Conservation (phyloP, 352 stramenopile genomes). For the Globisporangium uncinulatum region DNA sequence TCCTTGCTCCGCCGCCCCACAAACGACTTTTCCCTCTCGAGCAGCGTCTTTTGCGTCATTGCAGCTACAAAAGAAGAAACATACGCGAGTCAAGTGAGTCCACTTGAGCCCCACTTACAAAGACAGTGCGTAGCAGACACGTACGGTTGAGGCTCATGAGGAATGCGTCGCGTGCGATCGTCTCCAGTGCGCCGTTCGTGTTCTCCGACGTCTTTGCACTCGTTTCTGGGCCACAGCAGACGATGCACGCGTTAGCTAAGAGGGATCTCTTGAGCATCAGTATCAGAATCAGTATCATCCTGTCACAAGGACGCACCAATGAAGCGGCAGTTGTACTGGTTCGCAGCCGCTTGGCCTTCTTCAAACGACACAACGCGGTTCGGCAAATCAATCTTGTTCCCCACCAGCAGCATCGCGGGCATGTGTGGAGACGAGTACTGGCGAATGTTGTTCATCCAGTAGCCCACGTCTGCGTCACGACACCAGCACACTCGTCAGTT, state of each 20-base stretch:
- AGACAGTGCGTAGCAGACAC: slow-evolving; percentile 14
- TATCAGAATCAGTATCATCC: not conserved
- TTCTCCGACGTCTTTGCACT: slow-evolving; percentile 88
- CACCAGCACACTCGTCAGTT: slow-evolving; percentile 4
- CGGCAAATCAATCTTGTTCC: slow-evolving; percentile 91
- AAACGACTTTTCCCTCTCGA: slow-evolving; percentile 76
- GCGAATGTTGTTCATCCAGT: slow-evolving; percentile 96
- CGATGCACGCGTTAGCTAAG: not conserved
- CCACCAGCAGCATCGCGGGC: slow-evolving; percentile 83
- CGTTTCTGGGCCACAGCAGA: slow-evolving; percentile 46
- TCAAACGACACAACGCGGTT: slow-evolving; percentile 76
- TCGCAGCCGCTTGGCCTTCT: slow-evolving; percentile 72
- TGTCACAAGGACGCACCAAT: slow-evolving; percentile 53
- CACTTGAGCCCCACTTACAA: not conserved
- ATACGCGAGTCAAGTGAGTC: not conserved
- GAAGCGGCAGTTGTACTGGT: slow-evolving; percentile 83
- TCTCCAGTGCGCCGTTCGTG: slow-evolving; percentile 81
- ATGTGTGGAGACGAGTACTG: slow-evolving; percentile 76
- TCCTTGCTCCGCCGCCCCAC: slow-evolving; percentile 68
- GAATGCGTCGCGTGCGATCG: slow-evolving; percentile 79
- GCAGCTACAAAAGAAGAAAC: slow-evolving; percentile 25
- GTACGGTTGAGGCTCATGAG: slow-evolving; percentile 84
- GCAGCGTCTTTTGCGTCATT: slow-evolving; percentile 74
- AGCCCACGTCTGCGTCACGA: slow-evolving; percentile 75
- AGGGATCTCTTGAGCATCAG: no score